Percentiles rank a stretch among this genome's conserved stretches.
Conservation (phyloP, 1,284 basidiomycete species). For the Rhodotorula sp. region DNA sequence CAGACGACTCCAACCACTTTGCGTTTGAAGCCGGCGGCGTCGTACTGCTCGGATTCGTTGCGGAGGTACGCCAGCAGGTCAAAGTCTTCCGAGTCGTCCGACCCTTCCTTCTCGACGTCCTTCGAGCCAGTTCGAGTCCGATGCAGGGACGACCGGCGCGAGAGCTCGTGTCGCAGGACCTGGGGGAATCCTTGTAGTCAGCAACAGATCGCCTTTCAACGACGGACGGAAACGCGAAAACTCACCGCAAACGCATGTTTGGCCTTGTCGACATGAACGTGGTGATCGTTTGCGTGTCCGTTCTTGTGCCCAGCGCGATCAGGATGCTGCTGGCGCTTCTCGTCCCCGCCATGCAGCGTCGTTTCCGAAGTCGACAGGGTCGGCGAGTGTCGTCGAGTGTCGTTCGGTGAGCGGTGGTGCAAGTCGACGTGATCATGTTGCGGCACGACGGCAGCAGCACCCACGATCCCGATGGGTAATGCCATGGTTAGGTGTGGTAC, state of each 20-base stretch:
- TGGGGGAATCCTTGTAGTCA: background rate
- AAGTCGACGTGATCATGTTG: no score
- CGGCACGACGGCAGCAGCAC: no score
- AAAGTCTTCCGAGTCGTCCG: conserved; percentile 52
- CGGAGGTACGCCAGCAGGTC: conserved; percentile 73
- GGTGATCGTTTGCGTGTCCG: no score
- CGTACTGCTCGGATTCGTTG: conserved; percentile 59
- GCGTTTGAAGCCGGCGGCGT: conserved; percentile 70
- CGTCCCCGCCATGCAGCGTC: background rate
- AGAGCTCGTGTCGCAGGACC: conserved; percentile 21
- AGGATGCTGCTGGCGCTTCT: background rate
- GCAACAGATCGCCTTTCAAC: no score
- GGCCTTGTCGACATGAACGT: background rate
- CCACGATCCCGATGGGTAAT: no score
- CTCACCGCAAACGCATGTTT: background rate
- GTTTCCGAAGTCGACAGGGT: background rate
- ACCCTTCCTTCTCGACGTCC: conserved; percentile 36
- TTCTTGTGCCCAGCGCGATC: background rate
- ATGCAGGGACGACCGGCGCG: conserved; percentile 25
- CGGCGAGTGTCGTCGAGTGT: no score
- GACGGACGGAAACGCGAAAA: background rate
- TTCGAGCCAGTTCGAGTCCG: conserved; percentile 38
- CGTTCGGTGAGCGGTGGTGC: no score
- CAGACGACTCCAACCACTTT: conserved; percentile 78
- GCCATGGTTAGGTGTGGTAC: no score